phyloP scores from a whole-genome alignment of 768 basidiomycete genomes.

The Leccinum arenicola region DNA sequence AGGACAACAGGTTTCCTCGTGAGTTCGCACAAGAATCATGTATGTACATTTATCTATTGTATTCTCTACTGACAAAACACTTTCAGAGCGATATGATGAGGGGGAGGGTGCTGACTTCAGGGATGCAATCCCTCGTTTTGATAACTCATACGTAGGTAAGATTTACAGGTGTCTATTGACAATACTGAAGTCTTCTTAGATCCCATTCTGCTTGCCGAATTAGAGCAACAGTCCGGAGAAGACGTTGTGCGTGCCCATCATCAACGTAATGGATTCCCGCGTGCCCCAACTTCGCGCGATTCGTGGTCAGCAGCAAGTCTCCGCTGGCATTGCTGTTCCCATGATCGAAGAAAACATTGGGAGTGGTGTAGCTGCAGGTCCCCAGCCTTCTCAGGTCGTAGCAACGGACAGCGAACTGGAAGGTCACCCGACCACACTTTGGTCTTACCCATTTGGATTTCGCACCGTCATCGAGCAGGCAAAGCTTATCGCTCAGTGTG shows the following conservation, averaged over 20 bases:
- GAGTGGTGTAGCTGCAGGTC: background rate
- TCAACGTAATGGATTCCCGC: background rate
- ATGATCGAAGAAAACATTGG: background rate
- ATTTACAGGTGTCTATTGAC: background rate
- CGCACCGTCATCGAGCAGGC: background rate
- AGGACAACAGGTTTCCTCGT: too few species aligned
- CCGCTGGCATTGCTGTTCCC: background rate
- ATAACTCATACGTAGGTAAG: too few species aligned
- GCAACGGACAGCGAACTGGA: background rate
- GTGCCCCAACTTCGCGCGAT: background rate
- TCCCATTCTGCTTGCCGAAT: background rate
- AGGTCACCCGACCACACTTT: background rate
- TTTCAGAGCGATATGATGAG: too few species aligned
- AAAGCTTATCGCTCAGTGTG: background rate
- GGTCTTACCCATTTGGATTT: background rate
- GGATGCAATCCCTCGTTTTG: too few species aligned
- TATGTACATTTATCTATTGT: too few species aligned
- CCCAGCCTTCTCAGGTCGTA: background rate
- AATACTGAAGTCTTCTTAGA: background rate
- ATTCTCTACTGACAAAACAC: too few species aligned
- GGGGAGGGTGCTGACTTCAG: too few species aligned
- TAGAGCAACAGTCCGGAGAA: background rate
- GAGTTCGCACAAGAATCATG: too few species aligned
- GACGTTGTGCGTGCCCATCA: background rate
- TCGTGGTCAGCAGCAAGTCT: background rate